Base-by-base conservation (phyloP, 805 yeast species). In the Saturnispora quitensis region DNA sequence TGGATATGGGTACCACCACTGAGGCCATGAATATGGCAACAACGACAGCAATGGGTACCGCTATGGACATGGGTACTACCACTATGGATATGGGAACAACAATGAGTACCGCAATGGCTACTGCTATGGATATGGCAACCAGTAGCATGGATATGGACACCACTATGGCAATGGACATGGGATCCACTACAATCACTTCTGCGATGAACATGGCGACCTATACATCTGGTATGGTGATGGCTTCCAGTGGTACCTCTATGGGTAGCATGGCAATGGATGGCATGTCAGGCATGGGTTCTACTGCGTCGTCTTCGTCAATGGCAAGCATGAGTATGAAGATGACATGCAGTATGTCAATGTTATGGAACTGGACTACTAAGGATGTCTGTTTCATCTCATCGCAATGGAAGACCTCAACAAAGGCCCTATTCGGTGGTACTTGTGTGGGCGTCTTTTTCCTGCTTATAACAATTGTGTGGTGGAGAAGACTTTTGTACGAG, bases 291-390 rank as follows among this genome's bases (percentile, higher is more conserved):
- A 15, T 20, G 27, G 27, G 20, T 45, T 28, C 33, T 5, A 24
- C 33, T 12, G 17, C 18, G 5, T 42, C 13, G 12, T 31, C 45
- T 20, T 4, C 47, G 5, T 18, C 42, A 18, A 18, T 18, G 22
- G 42, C 24, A 7, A 38, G 22, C 22, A 45, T 50, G 52, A n/a
- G 27, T 5, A 50, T 38, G 45, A 5, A 22, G 18, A 45, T 17
- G 49, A 5, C 53, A n/a, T 28, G 60, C 42, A 43, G 48, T 6
- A 59, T 59, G 61, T 53, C 58, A 20, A 58, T 58, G 61, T 43
- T 58, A 3, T 58, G 60, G 60, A 57, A 56, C 33, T 58, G 60
- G 60, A 53, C 55, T 27, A 27, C 52, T 5, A 47, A 53, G 15
- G 55, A 57, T 38, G 56, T 53, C 13, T 57, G 60, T 24, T 47